Base-by-base conservation (phyloP, 768 basidiomycete species). In the Sarcodon aspratus region DNA sequence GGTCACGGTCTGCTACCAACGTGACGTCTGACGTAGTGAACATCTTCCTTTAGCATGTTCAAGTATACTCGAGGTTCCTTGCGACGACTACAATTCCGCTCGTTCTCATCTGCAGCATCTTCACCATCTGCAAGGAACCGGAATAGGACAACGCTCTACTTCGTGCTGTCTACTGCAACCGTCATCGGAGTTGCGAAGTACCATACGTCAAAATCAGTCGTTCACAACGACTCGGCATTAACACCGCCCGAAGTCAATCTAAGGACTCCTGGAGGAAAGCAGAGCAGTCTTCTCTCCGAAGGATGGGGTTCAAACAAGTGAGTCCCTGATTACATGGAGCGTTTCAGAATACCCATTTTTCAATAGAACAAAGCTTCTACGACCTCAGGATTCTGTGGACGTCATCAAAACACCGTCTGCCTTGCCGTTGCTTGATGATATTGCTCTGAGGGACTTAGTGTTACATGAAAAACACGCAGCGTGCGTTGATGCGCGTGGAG, bases 291-390 rank as follows among this genome's bases (percentile, higher is more conserved):
- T 27, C 5, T 11, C 40, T 42, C 40, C 13, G 40, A 42, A 27
- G 77, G 79, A 0, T 89, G 86, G 85, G 85, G 86, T 36, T 84
- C 84, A 15, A 89, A 87, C 57, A 76, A 64, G 85, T 83, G 59
- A 54, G 71, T 59, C 36, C 9, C 36, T 3, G 9, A 11, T 8
- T 51, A 27, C 17, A 37, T 40, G 13, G 31, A 3, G 21, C 17
- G 43, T 9, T 17, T 33, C 32, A 31, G n/a, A 33, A 8, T 17
- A 40, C 9, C 18, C 8, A 48, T 6, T 21, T 44, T 17, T 32
- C 12, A 27, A 46, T 36, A n/a, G 34, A 10, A 27, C 15, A 45
- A 45, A 50, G 33, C 34, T 43, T 8, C 15, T 34, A 15, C 4
- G 11, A 17, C 21, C 10, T 31, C n/a, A 35, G 48, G 17, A 27